Conservation (phyloP, 1,284 basidiomycete species). For the Phellinidium pouzarii region DNA sequence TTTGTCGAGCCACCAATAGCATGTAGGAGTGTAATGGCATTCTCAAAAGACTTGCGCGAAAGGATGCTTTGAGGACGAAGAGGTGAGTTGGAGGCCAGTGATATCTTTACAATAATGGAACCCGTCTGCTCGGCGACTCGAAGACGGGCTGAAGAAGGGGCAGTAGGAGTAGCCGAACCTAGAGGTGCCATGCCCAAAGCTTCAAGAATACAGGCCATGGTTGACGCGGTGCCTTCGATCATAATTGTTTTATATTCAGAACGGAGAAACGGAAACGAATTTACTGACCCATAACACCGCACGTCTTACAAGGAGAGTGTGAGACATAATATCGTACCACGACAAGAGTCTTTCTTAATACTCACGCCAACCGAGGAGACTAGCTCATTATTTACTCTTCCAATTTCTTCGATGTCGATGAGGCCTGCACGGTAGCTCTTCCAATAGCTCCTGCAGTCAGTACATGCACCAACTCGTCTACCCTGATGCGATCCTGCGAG, state of each 20-base stretch:
- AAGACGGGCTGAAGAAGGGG: constrained; percentile 27
- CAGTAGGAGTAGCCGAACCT: constrained; percentile 28
- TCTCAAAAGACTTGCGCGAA: constrained; percentile 33
- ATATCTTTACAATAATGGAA: constrained; percentile 19
- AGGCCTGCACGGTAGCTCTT: constrained; percentile 28
- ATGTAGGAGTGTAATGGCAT: constrained; percentile 35
- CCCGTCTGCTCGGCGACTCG: constrained; percentile 29
- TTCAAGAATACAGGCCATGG: constrained; percentile 31
- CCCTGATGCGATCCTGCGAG: constrained; percentile 29
- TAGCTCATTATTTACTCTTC: constrained; percentile 28
- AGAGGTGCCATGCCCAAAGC: constrained; percentile 29
- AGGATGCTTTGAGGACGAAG: constrained; percentile 33
- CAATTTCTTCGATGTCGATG: constrained; percentile 30
- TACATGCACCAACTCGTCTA: constrained; percentile 29
- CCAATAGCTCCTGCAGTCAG: constrained; percentile 31
- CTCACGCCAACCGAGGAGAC: constrained; percentile 29
- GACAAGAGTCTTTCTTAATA: neutral
- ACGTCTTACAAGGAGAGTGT: constrained; percentile 23
- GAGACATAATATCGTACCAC: too few species aligned
- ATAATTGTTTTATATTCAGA: neutral
- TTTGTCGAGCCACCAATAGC: constrained; percentile 38
- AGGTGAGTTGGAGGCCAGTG: constrained; percentile 17
- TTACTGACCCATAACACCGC: constrained; percentile 29
- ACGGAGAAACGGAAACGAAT: neutral
- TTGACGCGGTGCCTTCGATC: constrained; percentile 27